Percentiles rank a stretch among this genome's conserved stretches.
Evolutionary conservation across 2,329 filamentous ascomycete genomes (phyloP).

Genomic region (Ophiostoma australiae): DNA sequence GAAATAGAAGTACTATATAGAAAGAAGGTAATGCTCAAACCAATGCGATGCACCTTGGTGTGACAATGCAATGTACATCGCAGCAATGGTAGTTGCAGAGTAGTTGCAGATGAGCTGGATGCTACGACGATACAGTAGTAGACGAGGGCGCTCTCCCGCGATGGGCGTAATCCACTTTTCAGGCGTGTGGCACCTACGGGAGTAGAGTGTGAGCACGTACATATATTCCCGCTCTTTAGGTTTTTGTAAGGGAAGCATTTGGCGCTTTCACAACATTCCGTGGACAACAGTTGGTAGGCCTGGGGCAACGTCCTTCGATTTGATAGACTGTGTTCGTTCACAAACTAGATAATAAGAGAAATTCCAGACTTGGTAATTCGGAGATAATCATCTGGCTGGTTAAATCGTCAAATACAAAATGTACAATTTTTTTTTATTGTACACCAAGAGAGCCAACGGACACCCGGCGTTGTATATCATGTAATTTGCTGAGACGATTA

Average conservation of each 20-base stretch:
- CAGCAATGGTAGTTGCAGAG: neutral
- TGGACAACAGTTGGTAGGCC: too few relatives aligned
- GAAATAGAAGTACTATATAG: too few relatives aligned
- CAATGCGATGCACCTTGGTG: neutral
- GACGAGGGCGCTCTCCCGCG: constrained; percentile 18
- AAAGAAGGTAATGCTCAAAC: neutral
- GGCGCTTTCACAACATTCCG: too few relatives aligned
- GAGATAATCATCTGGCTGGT: too few relatives aligned
- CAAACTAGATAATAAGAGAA: too few relatives aligned
- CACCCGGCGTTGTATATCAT: neutral
- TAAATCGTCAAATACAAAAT: neutral
- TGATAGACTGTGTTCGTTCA: too few relatives aligned
- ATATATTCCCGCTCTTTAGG: neutral
- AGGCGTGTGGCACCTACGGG: neutral
- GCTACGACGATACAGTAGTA: constrained; percentile 16
- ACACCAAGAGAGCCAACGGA: neutral
- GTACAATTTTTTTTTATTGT: too few relatives aligned
- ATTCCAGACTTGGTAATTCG: too few relatives aligned
- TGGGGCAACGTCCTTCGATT: too few relatives aligned
- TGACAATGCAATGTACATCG: neutral
- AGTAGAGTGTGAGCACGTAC: neutral
- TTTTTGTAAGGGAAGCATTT: too few relatives aligned
- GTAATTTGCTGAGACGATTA: neutral
- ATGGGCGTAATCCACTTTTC: constrained; percentile 16
- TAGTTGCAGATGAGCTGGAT: constrained; percentile 1